These are phyloP conservation scores for Penicillium janthinellum DNA, from an alignment of 2,329 filamentous ascomycete species.

Conservation along the genomic window DNA sequence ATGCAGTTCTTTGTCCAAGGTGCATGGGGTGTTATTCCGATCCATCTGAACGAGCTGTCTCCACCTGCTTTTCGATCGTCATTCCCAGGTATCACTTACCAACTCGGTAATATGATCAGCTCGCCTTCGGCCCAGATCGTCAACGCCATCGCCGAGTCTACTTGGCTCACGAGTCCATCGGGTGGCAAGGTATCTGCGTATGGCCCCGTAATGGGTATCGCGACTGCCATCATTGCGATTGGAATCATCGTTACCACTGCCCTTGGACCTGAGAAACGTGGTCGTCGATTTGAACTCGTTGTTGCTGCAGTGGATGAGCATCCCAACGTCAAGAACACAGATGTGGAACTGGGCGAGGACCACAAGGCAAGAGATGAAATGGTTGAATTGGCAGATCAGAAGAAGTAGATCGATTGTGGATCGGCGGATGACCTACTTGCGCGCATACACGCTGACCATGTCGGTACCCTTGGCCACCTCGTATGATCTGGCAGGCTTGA, in stretches of 20 bases:
- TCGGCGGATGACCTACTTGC: constrained; percentile 8
- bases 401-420: constrained; percentile 7
- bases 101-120: constrained; percentile 68
- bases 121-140: constrained; percentile 73
- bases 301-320: constrained; percentile 44
- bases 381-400: constrained; percentile 23
- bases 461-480: constrained; percentile 37
- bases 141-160: constrained; percentile 69
- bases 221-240: constrained; percentile 72
- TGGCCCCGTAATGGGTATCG: constrained; percentile 73
- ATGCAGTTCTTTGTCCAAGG: constrained; percentile 70
- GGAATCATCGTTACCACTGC: constrained; percentile 70
- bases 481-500: constrained; percentile 37
- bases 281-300: constrained; percentile 67
- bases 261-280: constrained; percentile 73
- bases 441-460: constrained; percentile 37
- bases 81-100: constrained; percentile 69
- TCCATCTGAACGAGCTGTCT: constrained; percentile 75
- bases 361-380: constrained; percentile 27
- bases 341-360: constrained; percentile 25
- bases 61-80: constrained; percentile 71
- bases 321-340: constrained; percentile 17
- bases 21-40: constrained; percentile 69
- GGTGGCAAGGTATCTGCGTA: constrained; percentile 68
- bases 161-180: constrained; percentile 55